phyloP scores from a whole-genome alignment of 148 eudicot genomes.

The Silene uniflora region DNA sequence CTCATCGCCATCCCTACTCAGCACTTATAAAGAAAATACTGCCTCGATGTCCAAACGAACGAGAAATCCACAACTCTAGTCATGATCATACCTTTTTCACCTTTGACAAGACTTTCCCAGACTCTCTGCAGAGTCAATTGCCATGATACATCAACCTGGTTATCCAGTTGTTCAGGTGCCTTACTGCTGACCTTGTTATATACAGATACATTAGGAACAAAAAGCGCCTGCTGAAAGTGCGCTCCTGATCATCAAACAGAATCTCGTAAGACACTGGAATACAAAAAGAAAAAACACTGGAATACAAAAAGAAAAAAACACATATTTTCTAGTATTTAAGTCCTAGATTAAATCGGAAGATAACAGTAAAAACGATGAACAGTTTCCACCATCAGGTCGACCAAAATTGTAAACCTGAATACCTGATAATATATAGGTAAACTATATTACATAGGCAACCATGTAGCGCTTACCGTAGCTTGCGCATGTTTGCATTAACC shows the following conservation, averaged over 20 bases:
- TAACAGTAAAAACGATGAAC: neutral
- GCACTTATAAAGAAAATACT: too few relatives aligned
- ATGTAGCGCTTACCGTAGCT: slow-evolving; percentile 46
- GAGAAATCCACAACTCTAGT: neutral
- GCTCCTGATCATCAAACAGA: slow-evolving; percentile 53
- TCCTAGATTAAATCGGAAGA: neutral
- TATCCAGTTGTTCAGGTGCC: slow-evolving; percentile 41
- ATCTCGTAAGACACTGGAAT: neutral
- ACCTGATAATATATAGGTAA: neutral
- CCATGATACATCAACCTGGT: slow-evolving; percentile 83
- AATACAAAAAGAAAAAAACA: neutral
- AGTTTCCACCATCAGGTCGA: neutral
- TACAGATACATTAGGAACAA: slow-evolving; percentile 91
- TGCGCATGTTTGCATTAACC: slow-evolving; percentile 60
- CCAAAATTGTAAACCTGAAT: neutral
- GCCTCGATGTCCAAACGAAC: too few relatives aligned
- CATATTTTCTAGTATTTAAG: too few relatives aligned
- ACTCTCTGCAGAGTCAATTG: slow-evolving; percentile 74
- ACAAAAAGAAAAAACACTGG: neutral
- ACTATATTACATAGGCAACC: neutral
- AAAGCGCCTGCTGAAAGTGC: slow-evolving; percentile 79
- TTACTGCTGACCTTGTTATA: slow-evolving; percentile 67
- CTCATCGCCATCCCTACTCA: neutral
- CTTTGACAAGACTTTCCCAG: slow-evolving; percentile 65
- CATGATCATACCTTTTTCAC: slow-evolving; percentile 52